Evolutionary conservation across 2,329 filamentous ascomycete genomes (phyloP).

Genomic region (Blastomyces gilchristii): DNA sequence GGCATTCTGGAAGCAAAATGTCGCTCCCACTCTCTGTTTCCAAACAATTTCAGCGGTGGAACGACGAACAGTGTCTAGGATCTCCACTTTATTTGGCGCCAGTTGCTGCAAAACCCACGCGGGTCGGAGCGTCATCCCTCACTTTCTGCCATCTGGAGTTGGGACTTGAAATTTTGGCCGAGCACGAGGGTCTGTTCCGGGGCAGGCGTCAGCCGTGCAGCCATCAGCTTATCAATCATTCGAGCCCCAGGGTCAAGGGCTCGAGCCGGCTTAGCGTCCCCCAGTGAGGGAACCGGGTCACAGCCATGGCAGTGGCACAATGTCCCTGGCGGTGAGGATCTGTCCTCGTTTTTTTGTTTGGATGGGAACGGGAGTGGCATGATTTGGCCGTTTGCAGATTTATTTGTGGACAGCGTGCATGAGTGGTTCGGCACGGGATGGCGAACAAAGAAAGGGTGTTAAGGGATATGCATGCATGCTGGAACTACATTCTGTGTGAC

Average conservation of each 20-base stretch:
- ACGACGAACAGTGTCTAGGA: neutral
- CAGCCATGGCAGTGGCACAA: neutral
- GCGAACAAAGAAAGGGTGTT: neutral
- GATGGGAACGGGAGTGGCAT: neutral
- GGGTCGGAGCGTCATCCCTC: neutral
- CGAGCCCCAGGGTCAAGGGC: neutral
- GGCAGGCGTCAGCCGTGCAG: neutral
- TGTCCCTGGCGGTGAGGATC: constrained; percentile 5
- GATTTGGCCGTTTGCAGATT: neutral
- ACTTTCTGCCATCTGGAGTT: too few relatives aligned
- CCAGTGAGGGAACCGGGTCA: neutral
- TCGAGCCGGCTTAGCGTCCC: neutral
- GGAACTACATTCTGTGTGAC: neutral
- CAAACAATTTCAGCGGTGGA: neutral
- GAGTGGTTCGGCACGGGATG: neutral
- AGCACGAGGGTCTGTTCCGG: too few relatives aligned
- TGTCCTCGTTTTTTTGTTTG: neutral
- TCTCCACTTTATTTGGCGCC: neutral
- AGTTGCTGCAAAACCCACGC: neutral
- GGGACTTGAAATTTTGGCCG: neutral
- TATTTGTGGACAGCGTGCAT: neutral
- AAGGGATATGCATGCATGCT: neutral
- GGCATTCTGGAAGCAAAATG: neutral
- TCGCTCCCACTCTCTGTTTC: neutral
- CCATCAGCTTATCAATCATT: neutral